phyloP scores from a whole-genome alignment of 495 filamentous ascomycete species.

The Lichenothelia convexa region DNA sequence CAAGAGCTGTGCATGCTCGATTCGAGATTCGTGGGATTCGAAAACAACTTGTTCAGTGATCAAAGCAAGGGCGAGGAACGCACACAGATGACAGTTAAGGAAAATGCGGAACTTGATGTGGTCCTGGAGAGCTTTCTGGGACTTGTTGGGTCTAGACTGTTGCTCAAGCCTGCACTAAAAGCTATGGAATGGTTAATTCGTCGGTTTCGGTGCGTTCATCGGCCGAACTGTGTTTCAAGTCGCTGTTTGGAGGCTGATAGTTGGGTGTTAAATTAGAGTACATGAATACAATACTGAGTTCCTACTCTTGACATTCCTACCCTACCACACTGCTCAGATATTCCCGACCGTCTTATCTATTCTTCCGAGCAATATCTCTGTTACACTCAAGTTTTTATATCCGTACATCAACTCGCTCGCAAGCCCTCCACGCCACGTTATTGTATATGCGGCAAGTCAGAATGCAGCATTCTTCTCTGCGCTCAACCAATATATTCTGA shows the following conservation, averaged over 20 bases:
- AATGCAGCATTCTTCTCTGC: slow-evolving; percentile 49
- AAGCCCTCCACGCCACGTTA: slow-evolving; percentile 54
- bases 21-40: slow-evolving; percentile 48
- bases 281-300: slow-evolving; percentile 76
- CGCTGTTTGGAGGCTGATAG: neutral
- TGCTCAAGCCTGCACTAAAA: slow-evolving; percentile 71
- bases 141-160: slow-evolving; percentile 52
- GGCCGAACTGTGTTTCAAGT: too few relatives aligned
- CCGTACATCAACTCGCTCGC: slow-evolving; percentile 63
- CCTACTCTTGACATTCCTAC: slow-evolving; percentile 74
- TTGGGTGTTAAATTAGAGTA: slow-evolving; percentile 38
- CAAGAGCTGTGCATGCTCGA: slow-evolving; percentile 80
- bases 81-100: slow-evolving; percentile 55
- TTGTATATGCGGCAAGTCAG: slow-evolving; percentile 62
- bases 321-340: slow-evolving; percentile 67
- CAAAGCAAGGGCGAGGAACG: slow-evolving; percentile 79
- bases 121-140: slow-evolving; percentile 66
- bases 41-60: slow-evolving; percentile 64
- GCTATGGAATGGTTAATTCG: slow-evolving; percentile 88
- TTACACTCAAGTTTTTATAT: slow-evolving; percentile 63
- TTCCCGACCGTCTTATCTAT: slow-evolving; percentile 72
- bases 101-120: slow-evolving; percentile 64
- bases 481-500: slow-evolving; percentile 57
- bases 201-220: slow-evolving; percentile 57
- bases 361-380: slow-evolving; percentile 49